These are phyloP conservation scores for Fonsecaea pedrosoi DNA, from an alignment of 2,329 filamentous ascomycete species.

Conservation along the genomic window DNA sequence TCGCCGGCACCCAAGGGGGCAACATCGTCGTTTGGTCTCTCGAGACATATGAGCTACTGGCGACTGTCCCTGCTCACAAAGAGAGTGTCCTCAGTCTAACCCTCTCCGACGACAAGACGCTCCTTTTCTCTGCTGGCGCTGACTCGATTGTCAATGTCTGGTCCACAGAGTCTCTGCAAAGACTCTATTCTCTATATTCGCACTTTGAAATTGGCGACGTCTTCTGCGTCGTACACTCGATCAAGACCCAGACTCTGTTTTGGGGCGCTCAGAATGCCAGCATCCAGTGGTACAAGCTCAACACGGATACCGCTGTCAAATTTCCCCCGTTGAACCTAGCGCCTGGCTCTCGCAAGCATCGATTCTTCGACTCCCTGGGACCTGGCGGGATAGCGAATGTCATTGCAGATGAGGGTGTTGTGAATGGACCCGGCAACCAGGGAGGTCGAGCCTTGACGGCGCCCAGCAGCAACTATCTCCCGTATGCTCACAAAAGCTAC, in stretches of 20 bases:
- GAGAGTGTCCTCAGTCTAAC: constrained; percentile 87
- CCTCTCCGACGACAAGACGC: constrained; percentile 73
- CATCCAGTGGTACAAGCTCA: constrained; percentile 73
- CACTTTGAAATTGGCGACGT: constrained; percentile 94
- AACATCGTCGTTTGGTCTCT: constrained; percentile 92
- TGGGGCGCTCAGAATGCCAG: constrained; percentile 82
- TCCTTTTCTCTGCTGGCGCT: constrained; percentile 90
- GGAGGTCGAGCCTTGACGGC: constrained; percentile 78
- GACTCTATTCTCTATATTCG: constrained; percentile 88
- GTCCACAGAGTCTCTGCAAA: constrained; percentile 74
- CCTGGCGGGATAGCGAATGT: constrained; percentile 78
- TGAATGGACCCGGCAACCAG: constrained; percentile 56
- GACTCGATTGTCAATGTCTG: constrained; percentile 96
- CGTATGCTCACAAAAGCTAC: constrained; percentile 95
- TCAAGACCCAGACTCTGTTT: constrained; percentile 80
- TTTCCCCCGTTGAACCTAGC: constrained; percentile 69
- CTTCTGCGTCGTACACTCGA: constrained; percentile 91
- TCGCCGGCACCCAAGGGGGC: constrained; percentile 89
- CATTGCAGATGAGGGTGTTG: constrained; percentile 49
- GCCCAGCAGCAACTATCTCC: constrained; percentile 76
- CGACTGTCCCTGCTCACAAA: constrained; percentile 84
- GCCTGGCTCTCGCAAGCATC: constrained; percentile 75
- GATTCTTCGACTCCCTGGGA: constrained; percentile 88
- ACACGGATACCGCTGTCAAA: constrained; percentile 66
- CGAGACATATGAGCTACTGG: constrained; percentile 80